Percentiles rank a stretch among this genome's conserved stretches.
These are phyloP conservation scores for Penicillium bovifimosum DNA, from an alignment of 495 filamentous ascomycete species.

Conservation along the genomic window DNA sequence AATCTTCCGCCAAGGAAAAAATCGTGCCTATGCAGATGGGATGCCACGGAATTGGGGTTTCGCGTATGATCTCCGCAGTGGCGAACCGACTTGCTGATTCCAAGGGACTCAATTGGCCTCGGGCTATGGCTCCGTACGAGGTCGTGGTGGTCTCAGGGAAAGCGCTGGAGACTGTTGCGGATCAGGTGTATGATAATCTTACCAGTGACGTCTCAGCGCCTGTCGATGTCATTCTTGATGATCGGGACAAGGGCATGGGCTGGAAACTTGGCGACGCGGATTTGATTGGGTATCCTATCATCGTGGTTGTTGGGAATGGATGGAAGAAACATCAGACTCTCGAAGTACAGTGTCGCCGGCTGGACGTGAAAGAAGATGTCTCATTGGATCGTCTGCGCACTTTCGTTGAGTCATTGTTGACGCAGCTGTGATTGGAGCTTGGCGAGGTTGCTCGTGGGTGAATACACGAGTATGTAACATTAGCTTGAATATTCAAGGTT, in stretches of 20 bases:
- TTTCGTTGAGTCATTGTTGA: conserved; percentile 39
- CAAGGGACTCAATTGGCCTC: conserved; percentile 83
- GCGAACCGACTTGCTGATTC: conserved; percentile 67
- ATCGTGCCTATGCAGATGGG: conserved; percentile 77
- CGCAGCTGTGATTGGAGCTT: conserved; percentile 28
- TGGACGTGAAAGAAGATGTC: conserved; percentile 46
- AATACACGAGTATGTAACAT: not conserved
- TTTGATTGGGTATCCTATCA: conserved; percentile 78
- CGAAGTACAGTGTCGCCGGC: conserved; percentile 74
- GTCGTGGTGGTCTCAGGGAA: conserved; percentile 60
- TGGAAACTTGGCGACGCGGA: conserved; percentile 91
- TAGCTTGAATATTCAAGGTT: not conserved
- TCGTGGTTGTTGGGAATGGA: conserved; percentile 68
- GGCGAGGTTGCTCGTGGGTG: not conserved
- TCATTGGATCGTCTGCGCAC: conserved; percentile 29
- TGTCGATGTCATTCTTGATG: conserved; percentile 69
- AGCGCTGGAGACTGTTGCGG: conserved; percentile 42
- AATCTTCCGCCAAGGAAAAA: conserved; percentile 19
- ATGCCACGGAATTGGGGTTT: conserved; percentile 92
- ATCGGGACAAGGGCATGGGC: conserved; percentile 60
- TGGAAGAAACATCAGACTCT: conserved; percentile 60
- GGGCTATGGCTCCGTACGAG: conserved; percentile 79
- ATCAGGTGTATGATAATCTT: conserved; percentile 57
- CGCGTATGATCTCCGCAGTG: conserved; percentile 81
- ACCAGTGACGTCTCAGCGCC: conserved; percentile 12